Evolutionary conservation across 164 flowering plant genomes (phyloP).

Genomic region (Kalanchoe fedtschenkoi): DNA sequence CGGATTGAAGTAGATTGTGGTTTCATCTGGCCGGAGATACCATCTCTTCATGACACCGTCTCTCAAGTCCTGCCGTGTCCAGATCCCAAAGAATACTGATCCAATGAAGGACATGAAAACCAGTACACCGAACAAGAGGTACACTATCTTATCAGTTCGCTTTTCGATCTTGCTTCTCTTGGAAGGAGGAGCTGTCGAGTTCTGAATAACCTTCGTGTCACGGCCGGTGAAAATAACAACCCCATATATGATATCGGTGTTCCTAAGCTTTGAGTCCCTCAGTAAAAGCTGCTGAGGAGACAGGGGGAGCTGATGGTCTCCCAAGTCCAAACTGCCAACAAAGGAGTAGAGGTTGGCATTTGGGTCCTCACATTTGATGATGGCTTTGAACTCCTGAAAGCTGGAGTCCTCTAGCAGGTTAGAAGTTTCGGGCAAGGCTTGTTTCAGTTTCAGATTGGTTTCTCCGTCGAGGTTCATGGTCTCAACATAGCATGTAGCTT

Average conservation of each 20-base stretch:
- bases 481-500: constrained; percentile 77
- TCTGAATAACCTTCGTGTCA: constrained; percentile 78
- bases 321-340: constrained; percentile 55
- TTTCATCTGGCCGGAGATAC: constrained; percentile 63
- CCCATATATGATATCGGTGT: constrained; percentile 65
- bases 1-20: constrained; percentile 47
- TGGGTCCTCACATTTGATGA: constrained; percentile 72
- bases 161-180: constrained; percentile 69
- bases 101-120: constrained; percentile 50
- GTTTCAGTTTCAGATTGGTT: constrained; percentile 72
- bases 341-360: constrained; percentile 71
- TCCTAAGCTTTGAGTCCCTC: constrained; percentile 72
- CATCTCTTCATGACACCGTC: constrained; percentile 44
- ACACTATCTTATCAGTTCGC: constrained; percentile 54
- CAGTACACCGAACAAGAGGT: constrained; percentile 43
- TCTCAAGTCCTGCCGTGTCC: constrained; percentile 31
- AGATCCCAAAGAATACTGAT: constrained; percentile 50
- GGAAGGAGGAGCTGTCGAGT: constrained; percentile 66
- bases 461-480: constrained; percentile 88
- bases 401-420: constrained; percentile 35
- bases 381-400: constrained; percentile 44
- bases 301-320: constrained; percentile 43
- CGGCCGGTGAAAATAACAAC: constrained; percentile 69
- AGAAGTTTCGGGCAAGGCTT: constrained; percentile 50
- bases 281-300: constrained; percentile 66